phyloP scores from a whole-genome alignment of 129 eudicot species.

The Chrysanthemum makinoi region DNA sequence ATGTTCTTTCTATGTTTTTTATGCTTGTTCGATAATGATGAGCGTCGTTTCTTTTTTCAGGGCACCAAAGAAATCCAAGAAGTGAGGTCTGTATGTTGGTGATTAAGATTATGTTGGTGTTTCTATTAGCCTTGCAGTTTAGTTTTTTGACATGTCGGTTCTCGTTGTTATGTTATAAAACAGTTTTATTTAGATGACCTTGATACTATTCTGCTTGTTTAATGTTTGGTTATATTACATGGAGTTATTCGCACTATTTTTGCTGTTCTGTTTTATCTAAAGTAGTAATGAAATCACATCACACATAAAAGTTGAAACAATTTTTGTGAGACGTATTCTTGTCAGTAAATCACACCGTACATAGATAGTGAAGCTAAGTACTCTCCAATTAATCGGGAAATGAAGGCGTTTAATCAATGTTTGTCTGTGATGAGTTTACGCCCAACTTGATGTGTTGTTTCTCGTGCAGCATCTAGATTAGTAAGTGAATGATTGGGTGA shows the following conservation, averaged over 20 bases:
- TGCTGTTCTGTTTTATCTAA: too few relatives aligned
- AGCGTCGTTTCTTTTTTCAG: constrained; percentile 24
- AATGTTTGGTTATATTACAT: constrained; percentile 20
- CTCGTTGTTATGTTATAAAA: constrained; percentile 9
- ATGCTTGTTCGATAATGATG: background rate
- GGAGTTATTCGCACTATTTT: constrained; percentile 4
- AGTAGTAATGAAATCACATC: too few relatives aligned
- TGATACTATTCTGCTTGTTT: constrained; percentile 28
- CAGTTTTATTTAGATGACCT: constrained; percentile 27
- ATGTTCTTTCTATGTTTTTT: background rate
- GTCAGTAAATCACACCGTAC: background rate
- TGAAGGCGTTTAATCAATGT: constrained; percentile 5
- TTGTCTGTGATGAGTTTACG: constrained; percentile 20
- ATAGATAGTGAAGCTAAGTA: background rate
- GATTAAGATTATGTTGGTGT: constrained; percentile 17
- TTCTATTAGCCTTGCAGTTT: constrained; percentile 26
- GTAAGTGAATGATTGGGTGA: constrained; percentile 23
- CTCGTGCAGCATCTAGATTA: constrained; percentile 2
- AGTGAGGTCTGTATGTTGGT: constrained; percentile 40
- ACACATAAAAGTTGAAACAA: too few relatives aligned
- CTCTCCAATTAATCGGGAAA: constrained; percentile 19
- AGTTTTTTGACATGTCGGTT: constrained; percentile 40
- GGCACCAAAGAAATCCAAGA: constrained; percentile 72
- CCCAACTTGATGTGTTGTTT: constrained; percentile 3
- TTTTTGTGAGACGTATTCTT: background rate